Evolutionary conservation across 768 basidiomycete species (phyloP), one percentile per base, ranked within the genome.

Genomic region (Lepiota brunneoincarnata): DNA sequence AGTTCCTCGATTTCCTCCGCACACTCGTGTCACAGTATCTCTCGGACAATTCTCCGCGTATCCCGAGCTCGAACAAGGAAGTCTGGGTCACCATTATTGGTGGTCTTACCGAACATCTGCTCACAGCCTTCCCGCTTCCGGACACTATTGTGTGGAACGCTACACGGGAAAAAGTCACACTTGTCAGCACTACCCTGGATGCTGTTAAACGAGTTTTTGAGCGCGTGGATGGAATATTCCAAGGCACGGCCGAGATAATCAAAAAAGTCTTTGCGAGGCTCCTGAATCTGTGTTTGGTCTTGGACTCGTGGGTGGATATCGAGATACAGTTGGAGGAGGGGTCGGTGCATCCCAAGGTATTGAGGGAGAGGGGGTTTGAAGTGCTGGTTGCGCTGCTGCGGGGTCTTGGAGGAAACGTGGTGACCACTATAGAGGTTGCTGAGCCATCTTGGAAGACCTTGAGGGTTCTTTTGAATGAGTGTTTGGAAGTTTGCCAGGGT

Each of bases 291-390:
- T 82, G 79, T 61, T 64, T 73, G 49, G 74, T 75, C 1, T 70
- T 88, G 34, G 85, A 86, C 56, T 65, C 76, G 28, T 90, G 88
- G 83, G 63, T 75, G 31, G 79, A 80, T 47, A 71, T 70, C n/a
- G 70, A 73, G 39, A 69, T 72, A 18, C 58, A 66, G n/a, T 60
- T 57, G 20, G 66, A 75, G 44, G 72, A 72, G 18, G 75, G 64
- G 14, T 63, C 76, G 40, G 67, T 73, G 23, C 71, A 74, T 11
- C 86, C 89, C 0, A 63, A 63, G 3, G 66, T 70, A 2, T 65
- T 91, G 58, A 80, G 76, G 61, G 68, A 74, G 31, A 78, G 73
- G 55, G 74, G 79, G 2, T 67, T 75, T 17, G 61, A 69, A 24
- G 75, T 77, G 15, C 66, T 78, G 20, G 68, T 75, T 4, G 67